phyloP scores from a whole-genome alignment of 2,329 filamentous ascomycete genomes.

The Penicillium janthinellum region DNA sequence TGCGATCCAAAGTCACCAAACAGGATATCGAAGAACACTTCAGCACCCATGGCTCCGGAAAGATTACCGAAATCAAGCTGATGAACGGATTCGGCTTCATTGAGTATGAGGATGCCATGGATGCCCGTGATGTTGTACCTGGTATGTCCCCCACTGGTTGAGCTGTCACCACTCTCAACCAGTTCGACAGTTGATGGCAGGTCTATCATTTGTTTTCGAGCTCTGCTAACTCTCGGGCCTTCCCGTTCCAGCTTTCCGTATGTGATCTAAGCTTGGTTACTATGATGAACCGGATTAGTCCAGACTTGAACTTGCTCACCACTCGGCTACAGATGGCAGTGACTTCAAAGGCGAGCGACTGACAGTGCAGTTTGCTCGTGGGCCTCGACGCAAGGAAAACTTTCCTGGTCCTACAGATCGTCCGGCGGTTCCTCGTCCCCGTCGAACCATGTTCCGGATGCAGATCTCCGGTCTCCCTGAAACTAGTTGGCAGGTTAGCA shows the following conservation, averaged over 20 bases:
- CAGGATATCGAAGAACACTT: constrained; percentile 96
- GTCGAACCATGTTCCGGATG: constrained; percentile 95
- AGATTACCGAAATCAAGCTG: constrained; percentile 98
- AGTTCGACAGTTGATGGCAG: background rate
- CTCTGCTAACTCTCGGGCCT: constrained; percentile 23
- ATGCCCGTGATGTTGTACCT: constrained; percentile 96
- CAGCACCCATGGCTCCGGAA: constrained; percentile 90
- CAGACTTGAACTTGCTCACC: constrained; percentile 54
- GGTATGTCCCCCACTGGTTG: constrained; percentile 61
- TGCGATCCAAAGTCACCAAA: constrained; percentile 72
- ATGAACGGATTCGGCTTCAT: constrained; percentile 99
- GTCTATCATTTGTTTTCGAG: constrained; percentile 11
- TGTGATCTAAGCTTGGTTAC: constrained; percentile 37
- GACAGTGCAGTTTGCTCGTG: constrained; percentile 96
- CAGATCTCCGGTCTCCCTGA: constrained; percentile 96
- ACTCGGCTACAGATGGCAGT: constrained; percentile 72
- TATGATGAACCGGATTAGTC: constrained; percentile 37
- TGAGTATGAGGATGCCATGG: constrained; percentile 98
- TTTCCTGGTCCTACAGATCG: constrained; percentile 66
- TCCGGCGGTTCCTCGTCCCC: constrained; percentile 70
- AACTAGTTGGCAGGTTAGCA: constrained; percentile 99
- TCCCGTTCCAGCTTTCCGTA: constrained; percentile 57
- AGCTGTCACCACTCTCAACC: background rate
- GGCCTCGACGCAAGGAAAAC: constrained; percentile 70
- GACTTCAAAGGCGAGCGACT: constrained; percentile 98